Percentiles rank a stretch among this genome's conserved stretches.
Conservation (phyloP, 768 basidiomycete genomes). For the Mycena filopes region DNA sequence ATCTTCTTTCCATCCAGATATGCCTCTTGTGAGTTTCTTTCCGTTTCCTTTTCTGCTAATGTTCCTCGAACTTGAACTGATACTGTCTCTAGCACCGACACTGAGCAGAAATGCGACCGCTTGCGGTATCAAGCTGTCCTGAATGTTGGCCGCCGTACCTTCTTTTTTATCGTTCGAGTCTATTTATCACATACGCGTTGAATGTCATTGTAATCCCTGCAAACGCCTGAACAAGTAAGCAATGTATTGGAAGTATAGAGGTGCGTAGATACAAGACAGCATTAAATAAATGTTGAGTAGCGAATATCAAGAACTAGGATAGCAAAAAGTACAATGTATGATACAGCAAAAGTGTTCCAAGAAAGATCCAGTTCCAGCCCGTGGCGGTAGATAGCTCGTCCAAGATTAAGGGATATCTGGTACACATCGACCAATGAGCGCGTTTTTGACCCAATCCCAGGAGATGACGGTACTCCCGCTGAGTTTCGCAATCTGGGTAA, state of each 20-base stretch:
- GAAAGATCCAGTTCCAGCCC: background rate
- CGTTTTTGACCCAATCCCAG: conserved; percentile 78
- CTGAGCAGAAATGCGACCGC: conserved; percentile 44
- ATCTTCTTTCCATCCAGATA: too few relatives aligned
- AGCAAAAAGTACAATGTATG: conserved; percentile 9
- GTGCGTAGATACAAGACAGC: conserved; percentile 6
- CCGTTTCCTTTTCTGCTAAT: conserved; percentile 42
- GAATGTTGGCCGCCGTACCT: background rate
- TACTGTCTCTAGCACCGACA: conserved; percentile 38
- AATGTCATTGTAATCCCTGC: too few relatives aligned
- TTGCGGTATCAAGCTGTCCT: conserved; percentile 43
- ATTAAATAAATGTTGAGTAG: conserved; percentile 12
- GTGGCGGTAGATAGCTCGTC: background rate
- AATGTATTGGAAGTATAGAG: background rate
- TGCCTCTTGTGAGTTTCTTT: conserved; percentile 40
- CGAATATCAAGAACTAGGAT: conserved; percentile 21
- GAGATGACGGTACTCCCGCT: conserved; percentile 52
- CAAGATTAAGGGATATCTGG: background rate
- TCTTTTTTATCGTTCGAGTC: too few relatives aligned
- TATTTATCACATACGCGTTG: background rate
- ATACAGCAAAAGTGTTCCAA: background rate
- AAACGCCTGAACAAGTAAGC: background rate
- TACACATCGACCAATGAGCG: conserved; percentile 19
- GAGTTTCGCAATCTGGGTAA: conserved; percentile 42
- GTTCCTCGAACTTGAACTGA: conserved; percentile 2